Evolutionary conservation across 2,329 filamentous ascomycete species (phyloP).

Genomic region (Penicillium sp.): DNA sequence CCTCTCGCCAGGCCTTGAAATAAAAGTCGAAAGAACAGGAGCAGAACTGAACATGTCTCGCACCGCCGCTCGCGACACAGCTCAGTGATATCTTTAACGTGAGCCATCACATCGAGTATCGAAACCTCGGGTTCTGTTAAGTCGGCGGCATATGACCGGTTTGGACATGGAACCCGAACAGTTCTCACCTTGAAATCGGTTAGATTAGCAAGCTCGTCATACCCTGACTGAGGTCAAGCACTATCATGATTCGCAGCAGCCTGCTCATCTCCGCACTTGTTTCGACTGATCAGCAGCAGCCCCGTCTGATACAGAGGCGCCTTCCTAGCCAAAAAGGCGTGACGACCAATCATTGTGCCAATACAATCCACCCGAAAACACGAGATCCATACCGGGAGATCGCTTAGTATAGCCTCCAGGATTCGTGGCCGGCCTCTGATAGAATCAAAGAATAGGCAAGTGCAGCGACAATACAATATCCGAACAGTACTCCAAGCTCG

Average conservation of each 20-base stretch:
- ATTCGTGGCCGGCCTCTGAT: slow-evolving; percentile 47
- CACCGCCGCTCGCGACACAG: background rate
- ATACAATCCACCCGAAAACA: slow-evolving; percentile 50
- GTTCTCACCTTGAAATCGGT: slow-evolving; percentile 36
- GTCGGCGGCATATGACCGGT: background rate
- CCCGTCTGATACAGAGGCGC: slow-evolving; percentile 55
- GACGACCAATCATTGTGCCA: slow-evolving; percentile 53
- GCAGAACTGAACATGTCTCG: background rate
- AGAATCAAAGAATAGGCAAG: slow-evolving; percentile 59
- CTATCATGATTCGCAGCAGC: slow-evolving; percentile 5
- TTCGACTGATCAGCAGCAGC: slow-evolving; percentile 24
- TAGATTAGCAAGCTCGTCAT: slow-evolving; percentile 28
- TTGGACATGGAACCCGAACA: background rate
- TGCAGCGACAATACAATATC: slow-evolving; percentile 55
- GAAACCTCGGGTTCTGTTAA: slow-evolving; percentile 25
- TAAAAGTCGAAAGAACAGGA: background rate
- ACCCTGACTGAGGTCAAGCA: background rate
- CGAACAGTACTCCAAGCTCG: slow-evolving; percentile 53
- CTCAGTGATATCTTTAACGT: background rate
- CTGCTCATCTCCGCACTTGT: slow-evolving; percentile 23
- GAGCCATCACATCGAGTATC: slow-evolving; percentile 42
- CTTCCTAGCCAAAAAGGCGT: slow-evolving; percentile 48
- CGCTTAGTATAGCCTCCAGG: slow-evolving; percentile 56
- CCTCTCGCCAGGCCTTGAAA: background rate
- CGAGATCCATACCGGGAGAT: slow-evolving; percentile 51